Base-by-base conservation (phyloP, 1,139 yeast genomes). In the Sugiyamaella grinbergsii region DNA sequence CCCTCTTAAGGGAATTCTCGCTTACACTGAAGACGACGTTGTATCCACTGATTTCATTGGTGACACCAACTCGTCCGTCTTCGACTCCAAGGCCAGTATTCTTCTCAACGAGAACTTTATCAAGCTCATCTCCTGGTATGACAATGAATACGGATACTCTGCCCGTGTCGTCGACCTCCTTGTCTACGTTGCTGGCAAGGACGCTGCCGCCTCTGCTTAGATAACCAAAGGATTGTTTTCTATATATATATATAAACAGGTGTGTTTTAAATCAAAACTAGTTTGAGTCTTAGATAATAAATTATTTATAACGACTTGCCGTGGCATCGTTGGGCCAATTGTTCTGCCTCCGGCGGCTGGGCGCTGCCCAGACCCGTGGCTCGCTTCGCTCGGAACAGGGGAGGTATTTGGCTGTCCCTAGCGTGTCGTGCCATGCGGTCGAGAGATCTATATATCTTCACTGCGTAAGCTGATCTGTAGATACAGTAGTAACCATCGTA, bases 111-210 rank as follows among this genome's bases (percentile, higher is more conserved):
- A 87, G 74, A 80, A 81, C 71, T 85, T 85, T 73, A 89, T 85
- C 75, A 85, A 85, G 82, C 83, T 86, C 75, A 79, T 85, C 74
- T 77, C 93, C 56, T 85, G 94, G 94, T 85, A 85, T 82, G 95
- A 86, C 73, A 85, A 85, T 77, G 95, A 86, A 78, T 86, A 71
- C 79, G 95, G 95, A 72, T 86, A 86, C 88, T 85, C 93, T 68
- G 83, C 89, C 78, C 86, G 95, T 80, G 94, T 85, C 60, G 91
- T 85, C 62, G 94, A 85, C 80, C 81, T 85, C 71, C 77, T 85
- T 70, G 80, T 82, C 74, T 82, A 78, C 80, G 82, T 83, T 69
- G 88, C 91, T 67, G 57, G 57, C 58, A 58, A 59, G 62, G 69
- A 65, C 59, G 66, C 83, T 45, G 51, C 20, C 15, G 49, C 46